phyloP scores from a whole-genome alignment of 2,329 filamentous ascomycete genomes.

The Zopfia rhizophila region DNA sequence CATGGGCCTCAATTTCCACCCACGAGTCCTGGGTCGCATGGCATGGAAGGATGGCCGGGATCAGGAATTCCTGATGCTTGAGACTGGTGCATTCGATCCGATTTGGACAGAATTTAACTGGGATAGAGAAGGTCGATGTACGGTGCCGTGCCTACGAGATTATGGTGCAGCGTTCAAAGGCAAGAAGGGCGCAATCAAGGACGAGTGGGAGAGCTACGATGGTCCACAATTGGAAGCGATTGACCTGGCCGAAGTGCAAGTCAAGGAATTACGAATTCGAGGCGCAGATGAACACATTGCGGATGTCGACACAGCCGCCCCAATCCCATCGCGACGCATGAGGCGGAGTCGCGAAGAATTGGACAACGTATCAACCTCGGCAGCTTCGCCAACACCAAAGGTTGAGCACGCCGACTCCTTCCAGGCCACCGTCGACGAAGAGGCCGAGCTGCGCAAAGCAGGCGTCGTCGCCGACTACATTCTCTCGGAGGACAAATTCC shows the following conservation, averaged over 20 bases:
- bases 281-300: conserved; percentile 12
- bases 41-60: conserved; percentile 66
- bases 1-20: conserved; percentile 69
- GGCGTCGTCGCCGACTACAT: conserved; percentile 58
- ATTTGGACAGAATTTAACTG: conserved; percentile 69
- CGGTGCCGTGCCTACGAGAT: conserved; percentile 65
- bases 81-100: conserved; percentile 66
- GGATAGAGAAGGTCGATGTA: conserved; percentile 63
- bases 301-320: conserved; percentile 15
- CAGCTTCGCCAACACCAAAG: conserved; percentile 39
- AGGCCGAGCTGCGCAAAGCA: conserved; percentile 52
- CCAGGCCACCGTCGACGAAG: conserved; percentile 52
- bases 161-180: conserved; percentile 65
- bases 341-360: conserved; percentile 35
- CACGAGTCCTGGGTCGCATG: conserved; percentile 65
- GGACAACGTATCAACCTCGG: conserved; percentile 39
- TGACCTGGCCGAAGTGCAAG: conserved; percentile 38
- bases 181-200: conserved; percentile 55
- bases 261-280: conserved; percentile 37
- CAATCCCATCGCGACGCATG: conserved; percentile 10
- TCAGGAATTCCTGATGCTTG: conserved; percentile 66
- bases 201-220: conserved; percentile 65
- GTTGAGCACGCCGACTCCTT: conserved; percentile 50
- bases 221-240: conserved; percentile 54
- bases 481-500: conserved; percentile 62